A percentile compares a stretch with the other conserved stretches of the same genome.
phyloP scores from a whole-genome alignment of 805 yeast species.

The Candida nemodendra region DNA sequence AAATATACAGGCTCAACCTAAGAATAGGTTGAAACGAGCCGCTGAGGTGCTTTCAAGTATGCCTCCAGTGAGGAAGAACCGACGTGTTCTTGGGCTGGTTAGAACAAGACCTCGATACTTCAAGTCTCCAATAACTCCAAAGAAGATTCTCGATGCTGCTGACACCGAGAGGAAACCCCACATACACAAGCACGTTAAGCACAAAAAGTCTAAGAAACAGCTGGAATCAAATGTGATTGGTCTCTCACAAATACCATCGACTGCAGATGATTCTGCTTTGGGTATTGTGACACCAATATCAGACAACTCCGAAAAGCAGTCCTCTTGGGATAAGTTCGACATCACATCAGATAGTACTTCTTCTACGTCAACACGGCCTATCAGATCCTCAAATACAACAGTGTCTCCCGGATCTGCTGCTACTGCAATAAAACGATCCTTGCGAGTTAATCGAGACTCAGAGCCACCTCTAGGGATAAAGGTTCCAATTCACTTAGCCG shows the following conservation, averaged over 20 bases:
- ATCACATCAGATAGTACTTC: constrained; percentile 9
- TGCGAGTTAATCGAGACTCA: constrained; percentile 9
- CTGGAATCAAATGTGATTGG: constrained; percentile 3
- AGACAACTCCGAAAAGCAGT: constrained; percentile 1
- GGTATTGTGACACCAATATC: constrained; percentile 6
- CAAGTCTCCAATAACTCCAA: not conserved
- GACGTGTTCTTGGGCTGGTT: constrained; percentile 16
- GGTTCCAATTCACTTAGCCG: too few species aligned
- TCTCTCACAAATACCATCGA: constrained; percentile 4
- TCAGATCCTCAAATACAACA: constrained; percentile 7
- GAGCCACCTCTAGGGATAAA: constrained; percentile 6
- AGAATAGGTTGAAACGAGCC: constrained; percentile 2
- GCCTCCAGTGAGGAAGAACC: constrained; percentile 3
- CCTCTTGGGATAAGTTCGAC: not conserved
- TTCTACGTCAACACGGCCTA: constrained; percentile 3
- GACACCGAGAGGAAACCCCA: not conserved
- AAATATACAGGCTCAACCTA: constrained; percentile 10
- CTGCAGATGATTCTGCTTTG: constrained; percentile 10
- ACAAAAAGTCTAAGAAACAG: not conserved
- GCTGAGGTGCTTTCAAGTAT: not conserved
- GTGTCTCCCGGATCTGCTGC: constrained; percentile 6
- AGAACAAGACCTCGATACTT: constrained; percentile 8
- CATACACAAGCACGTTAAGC: not conserved
- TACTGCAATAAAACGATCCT: constrained; percentile 6
- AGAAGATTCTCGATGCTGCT: not conserved